phyloP scores from a whole-genome alignment of 2,329 filamentous ascomycete genomes.

The Aspergillus sp. region DNA sequence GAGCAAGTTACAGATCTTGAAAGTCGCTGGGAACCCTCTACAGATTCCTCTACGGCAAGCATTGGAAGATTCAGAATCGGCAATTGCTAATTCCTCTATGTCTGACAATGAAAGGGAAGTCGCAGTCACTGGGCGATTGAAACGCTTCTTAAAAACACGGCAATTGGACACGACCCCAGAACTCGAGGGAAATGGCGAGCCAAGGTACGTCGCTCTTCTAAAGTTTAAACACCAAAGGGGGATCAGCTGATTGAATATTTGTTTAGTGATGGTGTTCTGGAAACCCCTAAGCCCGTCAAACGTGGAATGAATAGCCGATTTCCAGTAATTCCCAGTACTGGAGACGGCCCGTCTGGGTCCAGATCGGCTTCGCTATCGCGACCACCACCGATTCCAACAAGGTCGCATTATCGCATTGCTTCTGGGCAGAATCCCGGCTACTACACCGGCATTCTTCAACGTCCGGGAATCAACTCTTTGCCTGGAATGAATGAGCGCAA shows the following conservation, averaged over 20 bases:
- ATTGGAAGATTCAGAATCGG: constrained; percentile 57
- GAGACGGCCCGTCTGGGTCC: constrained; percentile 58
- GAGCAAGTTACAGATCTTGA: constrained; percentile 78
- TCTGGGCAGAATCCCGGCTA: constrained; percentile 34
- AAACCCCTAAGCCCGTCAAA: constrained; percentile 65
- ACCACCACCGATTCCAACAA: constrained; percentile 67
- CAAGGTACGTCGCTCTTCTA: constrained; percentile 23
- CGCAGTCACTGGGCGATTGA: constrained; percentile 52
- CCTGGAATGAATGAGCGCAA: constrained; percentile 55
- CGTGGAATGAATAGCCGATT: constrained; percentile 49
- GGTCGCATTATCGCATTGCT: constrained; percentile 65
- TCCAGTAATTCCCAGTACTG: constrained; percentile 45
- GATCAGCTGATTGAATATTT: constrained; percentile 5
- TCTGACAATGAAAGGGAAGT: constrained; percentile 54
- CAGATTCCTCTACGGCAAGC: constrained; percentile 67
- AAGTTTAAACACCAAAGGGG: too few species aligned
- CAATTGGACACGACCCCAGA: constrained; percentile 33
- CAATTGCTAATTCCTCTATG: constrained; percentile 48
- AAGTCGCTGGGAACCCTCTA: constrained; percentile 81
- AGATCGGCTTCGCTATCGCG: constrained; percentile 60
- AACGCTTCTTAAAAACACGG: constrained; percentile 47
- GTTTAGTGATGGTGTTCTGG: constrained; percentile 61
- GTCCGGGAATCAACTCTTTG: constrained; percentile 65
- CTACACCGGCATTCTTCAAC: constrained; percentile 46
- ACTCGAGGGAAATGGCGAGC: constrained; percentile 41